Evolutionary conservation across 1,139 yeast genomes (phyloP).

Genomic region (Pichia cactophila): DNA sequence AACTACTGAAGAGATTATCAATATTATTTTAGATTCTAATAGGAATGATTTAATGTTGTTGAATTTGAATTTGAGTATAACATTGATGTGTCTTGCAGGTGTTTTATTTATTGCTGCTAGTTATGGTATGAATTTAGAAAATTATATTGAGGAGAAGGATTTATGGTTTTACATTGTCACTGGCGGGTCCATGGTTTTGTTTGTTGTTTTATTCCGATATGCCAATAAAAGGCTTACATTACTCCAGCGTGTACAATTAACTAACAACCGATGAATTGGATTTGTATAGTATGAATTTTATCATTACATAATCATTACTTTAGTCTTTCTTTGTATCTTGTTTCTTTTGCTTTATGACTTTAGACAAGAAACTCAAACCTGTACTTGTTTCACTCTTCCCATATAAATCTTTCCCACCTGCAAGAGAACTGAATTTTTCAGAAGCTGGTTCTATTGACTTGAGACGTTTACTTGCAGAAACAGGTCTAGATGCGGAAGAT

Average conservation of each 20-base stretch:
- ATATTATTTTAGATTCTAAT: constrained; percentile 70
- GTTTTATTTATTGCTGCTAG: constrained; percentile 68
- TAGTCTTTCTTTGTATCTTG: not conserved
- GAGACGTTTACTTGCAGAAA: not conserved
- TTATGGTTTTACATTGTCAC: constrained; percentile 46
- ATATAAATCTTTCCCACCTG: constrained; percentile 15
- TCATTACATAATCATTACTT: not conserved
- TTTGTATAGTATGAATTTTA: not conserved
- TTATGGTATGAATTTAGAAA: constrained; percentile 76
- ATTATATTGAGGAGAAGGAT: constrained; percentile 62
- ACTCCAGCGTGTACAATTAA: constrained; percentile 63
- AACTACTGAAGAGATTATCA: constrained; percentile 76
- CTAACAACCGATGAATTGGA: constrained; percentile 2
- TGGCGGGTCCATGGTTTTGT: constrained; percentile 36
- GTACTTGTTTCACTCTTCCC: constrained; percentile 10
- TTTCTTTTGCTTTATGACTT: constrained; percentile 13
- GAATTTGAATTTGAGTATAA: constrained; percentile 61
- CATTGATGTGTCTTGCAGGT: constrained; percentile 49
- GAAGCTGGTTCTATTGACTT: not conserved
- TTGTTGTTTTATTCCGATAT: constrained; percentile 34
- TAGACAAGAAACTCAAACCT: constrained; percentile 19
- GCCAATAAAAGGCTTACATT: constrained; percentile 44
- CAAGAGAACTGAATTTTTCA: constrained; percentile 7
- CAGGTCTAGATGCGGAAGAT: not conserved
- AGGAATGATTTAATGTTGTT: constrained; percentile 71